Base-by-base conservation (phyloP, 192 early-diverging fungal genomes). In the Haplosporangium gracile region DNA sequence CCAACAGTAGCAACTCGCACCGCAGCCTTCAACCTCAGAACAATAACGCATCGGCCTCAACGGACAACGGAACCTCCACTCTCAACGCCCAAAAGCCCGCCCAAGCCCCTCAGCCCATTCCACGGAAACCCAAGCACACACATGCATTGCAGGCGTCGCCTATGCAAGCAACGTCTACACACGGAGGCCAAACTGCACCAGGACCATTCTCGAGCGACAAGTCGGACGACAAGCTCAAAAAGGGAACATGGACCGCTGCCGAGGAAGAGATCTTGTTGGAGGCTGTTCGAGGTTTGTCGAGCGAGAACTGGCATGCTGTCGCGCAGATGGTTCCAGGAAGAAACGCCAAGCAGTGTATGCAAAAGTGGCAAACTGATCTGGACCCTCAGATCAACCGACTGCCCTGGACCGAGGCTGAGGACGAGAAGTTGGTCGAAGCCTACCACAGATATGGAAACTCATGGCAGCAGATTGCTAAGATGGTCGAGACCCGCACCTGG, bases 281-380 rank as follows among this genome's bases (percentile, higher is more conserved):
- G 34, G 84, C 84, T 34, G 84, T 86, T 2, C 71, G 84, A 5
- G 79, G 81, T 18, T 65, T 86, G 0, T 74, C 84, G 20, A 80
- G 75, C 51, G 84, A 86, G 51, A 86, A 86, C 42, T 86, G 84
- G 84, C 84, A 86, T 78, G 84, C 84, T 24, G 75, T 86, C 22
- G 84, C 84, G 0, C 80, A 81, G 84, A 80, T 77, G 51, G 84
- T 86, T 4, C 84, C 84, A 7, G 84, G 84, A 36, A 53, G 84
- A 74, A 86, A 86, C 55, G 84, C 84, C 0, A 86, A 86, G 72
- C 84, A 86, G 32, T 86, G 84, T 71, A 86, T 86, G 84, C 84
- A 86, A 70, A 86, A 86, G 53, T 86, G 84, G 84, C 84, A 86
- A 43, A 86, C 84, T 20, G 84, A 86, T 70, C 65, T 86, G 2